Percentiles rank a stretch among this genome's conserved stretches.
These are phyloP conservation scores for Phaeosphaeriaceae sp. DNA, from an alignment of 2,329 filamentous ascomycete genomes.

Conservation along the genomic window DNA sequence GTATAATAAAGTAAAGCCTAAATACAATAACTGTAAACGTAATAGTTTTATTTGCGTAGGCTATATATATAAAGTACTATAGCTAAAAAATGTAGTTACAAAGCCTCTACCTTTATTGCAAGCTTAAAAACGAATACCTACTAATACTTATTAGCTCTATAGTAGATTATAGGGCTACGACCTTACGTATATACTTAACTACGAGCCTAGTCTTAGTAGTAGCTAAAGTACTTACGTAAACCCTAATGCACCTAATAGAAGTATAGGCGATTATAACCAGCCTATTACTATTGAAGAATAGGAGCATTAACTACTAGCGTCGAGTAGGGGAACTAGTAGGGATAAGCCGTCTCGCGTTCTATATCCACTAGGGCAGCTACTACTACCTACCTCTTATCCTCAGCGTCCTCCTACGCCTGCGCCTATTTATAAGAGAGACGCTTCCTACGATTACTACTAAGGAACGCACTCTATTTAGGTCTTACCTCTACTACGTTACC, in stretches of 20 bases:
- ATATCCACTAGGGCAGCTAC: slow-evolving; percentile 27
- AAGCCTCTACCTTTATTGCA: slow-evolving; percentile 69
- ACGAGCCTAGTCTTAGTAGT: slow-evolving; percentile 22
- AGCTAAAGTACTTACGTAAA: slow-evolving; percentile 32
- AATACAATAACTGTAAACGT: slow-evolving; percentile 89
- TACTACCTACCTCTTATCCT: slow-evolving; percentile 25
- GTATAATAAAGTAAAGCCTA: slow-evolving; percentile 91
- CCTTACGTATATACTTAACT: slow-evolving; percentile 39
- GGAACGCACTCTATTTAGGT: slow-evolving; percentile 24
- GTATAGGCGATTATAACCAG: slow-evolving; percentile 54
- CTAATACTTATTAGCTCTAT: slow-evolving; percentile 25
- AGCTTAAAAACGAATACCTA: slow-evolving; percentile 70
- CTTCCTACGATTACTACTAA: slow-evolving; percentile 25
- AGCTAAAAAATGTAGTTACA: slow-evolving; percentile 76
- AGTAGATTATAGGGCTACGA: slow-evolving; percentile 24
- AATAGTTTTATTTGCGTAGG: slow-evolving; percentile 91
- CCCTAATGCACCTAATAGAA: slow-evolving; percentile 12
- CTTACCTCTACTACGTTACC: slow-evolving; percentile 29
- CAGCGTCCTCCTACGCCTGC: too few relatives aligned
- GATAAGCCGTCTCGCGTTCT: slow-evolving; percentile 26
- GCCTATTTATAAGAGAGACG: slow-evolving; percentile 24
- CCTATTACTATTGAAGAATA: slow-evolving; percentile 56
- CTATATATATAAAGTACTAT: slow-evolving; percentile 79
- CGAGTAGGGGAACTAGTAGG: slow-evolving; percentile 28
- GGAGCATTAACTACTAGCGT: slow-evolving; percentile 36